Evolutionary conservation across 352 stramenopile species (phyloP).

Genomic region (Phytophthora constricta): DNA sequence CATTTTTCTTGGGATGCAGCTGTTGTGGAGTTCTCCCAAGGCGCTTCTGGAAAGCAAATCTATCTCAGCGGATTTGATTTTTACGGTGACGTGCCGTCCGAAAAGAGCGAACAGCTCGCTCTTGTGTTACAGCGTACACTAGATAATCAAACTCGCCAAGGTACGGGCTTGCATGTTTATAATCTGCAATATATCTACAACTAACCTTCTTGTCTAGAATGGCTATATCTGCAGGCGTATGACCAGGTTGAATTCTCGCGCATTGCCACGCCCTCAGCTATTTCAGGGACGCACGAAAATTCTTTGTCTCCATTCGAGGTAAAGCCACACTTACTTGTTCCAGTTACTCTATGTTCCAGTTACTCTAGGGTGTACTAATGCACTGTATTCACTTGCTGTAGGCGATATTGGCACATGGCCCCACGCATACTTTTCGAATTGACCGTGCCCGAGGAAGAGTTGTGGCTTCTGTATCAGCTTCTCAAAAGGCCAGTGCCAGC

Average conservation of each 20-base stretch:
- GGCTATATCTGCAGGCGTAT: conserved; percentile 50
- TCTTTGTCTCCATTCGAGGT: conserved; percentile 27
- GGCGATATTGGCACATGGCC: conserved; percentile 8
- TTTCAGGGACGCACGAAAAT: not conserved
- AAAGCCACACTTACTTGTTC: conserved; percentile 1
- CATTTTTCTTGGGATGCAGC: conserved; percentile 27
- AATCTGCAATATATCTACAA: no score
- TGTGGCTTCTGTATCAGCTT: conserved; percentile 20
- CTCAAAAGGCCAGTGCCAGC: conserved; percentile 1
- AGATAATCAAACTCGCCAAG: conserved; percentile 29
- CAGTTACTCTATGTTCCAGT: no score
- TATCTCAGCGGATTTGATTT: conserved; percentile 40
- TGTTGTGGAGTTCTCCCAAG: conserved; percentile 30
- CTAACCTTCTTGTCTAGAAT: conserved; percentile 33
- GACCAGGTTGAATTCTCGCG: conserved; percentile 40
- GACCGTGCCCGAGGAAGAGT: conserved; percentile 26
- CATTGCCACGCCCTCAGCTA: not conserved
- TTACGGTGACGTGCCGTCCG: conserved; percentile 40
- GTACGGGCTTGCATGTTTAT: no score
- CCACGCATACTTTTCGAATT: conserved; percentile 28
- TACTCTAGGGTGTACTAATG: conserved; percentile 25
- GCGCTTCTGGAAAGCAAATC: not conserved
- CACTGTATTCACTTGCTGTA: conserved; percentile 6
- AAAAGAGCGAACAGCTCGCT: conserved; percentile 43
- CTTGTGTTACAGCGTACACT: conserved; percentile 25